Evolutionary conservation across 2,329 filamentous ascomycete genomes (phyloP), one percentile per base, ranked within the genome.

Genomic region (Thermoascus crustaceus): DNA sequence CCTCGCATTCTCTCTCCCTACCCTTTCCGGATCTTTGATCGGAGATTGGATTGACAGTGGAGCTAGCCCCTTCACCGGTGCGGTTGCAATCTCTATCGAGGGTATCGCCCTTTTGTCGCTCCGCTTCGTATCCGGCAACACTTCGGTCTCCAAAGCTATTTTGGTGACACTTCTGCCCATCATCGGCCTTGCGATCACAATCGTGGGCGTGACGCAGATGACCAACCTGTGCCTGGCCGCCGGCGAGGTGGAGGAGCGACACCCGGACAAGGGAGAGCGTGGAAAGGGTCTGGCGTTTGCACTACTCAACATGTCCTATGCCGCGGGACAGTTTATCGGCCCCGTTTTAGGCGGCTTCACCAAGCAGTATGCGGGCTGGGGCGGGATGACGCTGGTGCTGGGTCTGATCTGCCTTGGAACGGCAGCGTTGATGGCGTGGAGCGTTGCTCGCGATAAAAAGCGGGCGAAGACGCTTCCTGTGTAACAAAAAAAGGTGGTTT

Each of bases 91-190:
- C 47, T 46, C 73, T 2, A 42, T 73, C 10, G 63, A 66, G 0
- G 55, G 72, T n/a, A 78, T 80, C 0, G 68, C 76, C 31, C 65
- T 80, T 20, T 67, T 81, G 5, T 71, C 79, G 26, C 60, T 85
- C 7, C 72, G 80, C 5, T 71, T 82, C 38, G 72, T 84, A 8
- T 23, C 19, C n/a, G 67, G 69, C 31, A 63, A 60, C n/a, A n/a
- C n/a, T n/a, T n/a, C n/a, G n/a, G n/a, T n/a, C n/a, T n/a, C n/a
- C n/a, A n/a, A n/a, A n/a, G n/a, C n/a, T n/a, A n/a, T n/a, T n/a
- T n/a, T n/a, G n/a, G n/a, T n/a, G n/a, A n/a, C n/a, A n/a, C n/a
- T n/a, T n/a, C n/a, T n/a, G n/a, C n/a, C n/a, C n/a, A n/a, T n/a
- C n/a, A n/a, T n/a, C n/a, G n/a, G n/a, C n/a, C n/a, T n/a, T n/a